Base-by-base conservation (phyloP, 331 rosid species). In the Quercus tomentella region DNA sequence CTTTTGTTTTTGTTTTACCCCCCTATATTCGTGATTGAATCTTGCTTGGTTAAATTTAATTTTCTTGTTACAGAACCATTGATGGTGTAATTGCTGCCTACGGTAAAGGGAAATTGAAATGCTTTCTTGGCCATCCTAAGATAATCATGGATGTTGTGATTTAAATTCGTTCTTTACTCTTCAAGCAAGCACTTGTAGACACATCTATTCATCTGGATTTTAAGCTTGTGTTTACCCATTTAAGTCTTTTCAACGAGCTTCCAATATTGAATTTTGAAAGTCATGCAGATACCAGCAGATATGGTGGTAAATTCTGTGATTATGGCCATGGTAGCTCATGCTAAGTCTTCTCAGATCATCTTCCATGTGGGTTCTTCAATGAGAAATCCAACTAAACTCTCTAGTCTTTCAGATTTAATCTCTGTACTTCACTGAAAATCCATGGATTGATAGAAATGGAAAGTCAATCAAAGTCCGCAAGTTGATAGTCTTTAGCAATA, bases 71-170 rank as follows among this genome's bases (percentile, higher is more conserved):
- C 87, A 87, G 91, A 80, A 87, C 91, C 8, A 82, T 85, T 17
- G 86, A 88, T 26, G 72, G 87, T 45, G 70, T 83, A 60, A 80
- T 65, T 21, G 86, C 79, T 66, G 85, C 85, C 31, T 82, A 85
- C 28, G 89, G 86, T 2, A 72, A 85, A 80, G 89, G 91, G 54
- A 85, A 79, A 63, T 25, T 85, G 57, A 30, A 70, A 73, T 83
- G 86, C 77, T 88, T 88, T 52, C 82, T 85, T 16, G 88, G 81
- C 54, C 45, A 81, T 73, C 26, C 78, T n/a, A 49, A 51, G 5
- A 26, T 80, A 56, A 51, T 88, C 37, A 58, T 85, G 1, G 91
- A 88, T 79, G 66, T 79, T 79, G 58, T 79, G 58, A 55, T 69
- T 17, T 45, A 26, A 21, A 20, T 30, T 15, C 30, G 37, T 28